A percentile compares a stretch with the other conserved stretches of the same genome.
These are phyloP conservation scores for Daldinia grandis DNA, from an alignment of 495 filamentous ascomycete species.

Conservation along the genomic window DNA sequence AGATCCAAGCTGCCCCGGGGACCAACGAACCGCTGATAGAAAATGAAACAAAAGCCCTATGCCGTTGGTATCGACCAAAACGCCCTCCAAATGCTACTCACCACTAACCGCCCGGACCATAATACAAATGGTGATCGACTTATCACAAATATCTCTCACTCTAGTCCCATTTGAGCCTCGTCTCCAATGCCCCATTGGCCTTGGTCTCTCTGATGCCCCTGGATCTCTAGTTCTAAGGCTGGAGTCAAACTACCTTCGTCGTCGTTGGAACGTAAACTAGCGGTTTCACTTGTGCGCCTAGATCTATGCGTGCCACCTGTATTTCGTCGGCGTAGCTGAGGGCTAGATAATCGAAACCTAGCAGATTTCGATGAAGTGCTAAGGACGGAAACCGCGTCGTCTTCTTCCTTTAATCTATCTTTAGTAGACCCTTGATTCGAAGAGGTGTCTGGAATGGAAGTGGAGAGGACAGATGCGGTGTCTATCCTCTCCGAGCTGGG, in stretches of 20 bases:
- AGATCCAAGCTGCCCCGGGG: background rate
- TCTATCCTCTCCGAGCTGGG: slow-evolving; percentile 27
- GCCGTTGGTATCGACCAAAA: slow-evolving; percentile 47
- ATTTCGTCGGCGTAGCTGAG: slow-evolving; percentile 41
- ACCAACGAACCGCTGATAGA: background rate
- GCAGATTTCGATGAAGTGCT: slow-evolving; percentile 45
- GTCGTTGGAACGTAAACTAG: slow-evolving; percentile 47
- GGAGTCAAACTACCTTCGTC: slow-evolving; percentile 48
- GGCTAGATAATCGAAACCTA: slow-evolving; percentile 29
- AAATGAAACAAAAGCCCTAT: slow-evolving; percentile 13
- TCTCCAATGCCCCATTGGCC: slow-evolving; percentile 64
- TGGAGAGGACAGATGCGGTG: slow-evolving; percentile 1
- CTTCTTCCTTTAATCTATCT: slow-evolving; percentile 32
- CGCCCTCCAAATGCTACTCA: slow-evolving; percentile 37
- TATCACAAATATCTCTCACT: slow-evolving; percentile 33
- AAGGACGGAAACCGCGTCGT: slow-evolving; percentile 45
- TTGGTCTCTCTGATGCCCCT: slow-evolving; percentile 55
- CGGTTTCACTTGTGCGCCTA: slow-evolving; percentile 48
- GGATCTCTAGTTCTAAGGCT: slow-evolving; percentile 49
- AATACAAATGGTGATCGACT: background rate
- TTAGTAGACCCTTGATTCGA: slow-evolving; percentile 10
- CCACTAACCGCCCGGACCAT: slow-evolving; percentile 5
- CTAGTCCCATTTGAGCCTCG: slow-evolving; percentile 62
- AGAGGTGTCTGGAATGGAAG: slow-evolving; percentile 27
- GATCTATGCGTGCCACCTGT: slow-evolving; percentile 42